Conservation (phyloP, 2,329 filamentous ascomycete species). For the Geosmithia flava region DNA sequence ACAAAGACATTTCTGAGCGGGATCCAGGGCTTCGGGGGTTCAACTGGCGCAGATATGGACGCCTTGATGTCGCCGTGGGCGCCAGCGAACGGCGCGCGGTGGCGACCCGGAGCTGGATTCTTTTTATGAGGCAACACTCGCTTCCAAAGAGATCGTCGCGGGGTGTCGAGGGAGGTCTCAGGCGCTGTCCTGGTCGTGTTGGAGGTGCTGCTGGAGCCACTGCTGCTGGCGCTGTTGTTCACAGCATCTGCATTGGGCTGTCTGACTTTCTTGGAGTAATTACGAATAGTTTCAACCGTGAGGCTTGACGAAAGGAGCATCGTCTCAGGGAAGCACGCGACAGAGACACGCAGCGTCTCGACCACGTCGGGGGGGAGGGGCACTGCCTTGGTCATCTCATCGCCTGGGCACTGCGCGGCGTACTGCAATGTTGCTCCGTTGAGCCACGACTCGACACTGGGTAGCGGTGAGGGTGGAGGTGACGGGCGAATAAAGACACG, state of each 20-base stretch:
- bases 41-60: slow-evolving; percentile 5
- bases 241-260: slow-evolving; percentile 18
- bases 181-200: not conserved
- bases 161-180: slow-evolving; percentile 2
- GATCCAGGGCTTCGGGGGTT: slow-evolving; percentile 22
- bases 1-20: slow-evolving; percentile 40
- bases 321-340: slow-evolving; percentile 45
- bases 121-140: slow-evolving; percentile 19
- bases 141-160: slow-evolving; percentile 20
- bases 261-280: slow-evolving; percentile 39
- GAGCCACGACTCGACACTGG: slow-evolving; percentile 22
- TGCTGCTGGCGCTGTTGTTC: slow-evolving; percentile 4
- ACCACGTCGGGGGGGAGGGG: slow-evolving; percentile 40
- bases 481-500: slow-evolving; percentile 17
- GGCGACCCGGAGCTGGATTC: slow-evolving; percentile 2
- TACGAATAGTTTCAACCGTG: slow-evolving; percentile 44
- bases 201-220: not conserved
- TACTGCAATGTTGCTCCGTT: slow-evolving; percentile 17
- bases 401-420: slow-evolving; percentile 14
- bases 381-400: slow-evolving; percentile 24
- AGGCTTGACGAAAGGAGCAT: slow-evolving; percentile 43
- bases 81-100: not conserved
- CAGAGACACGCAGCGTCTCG: slow-evolving; percentile 39
- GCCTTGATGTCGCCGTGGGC: slow-evolving; percentile 5
- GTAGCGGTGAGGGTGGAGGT: slow-evolving; percentile 19